phyloP scores from a whole-genome alignment of 2,329 filamentous ascomycete species.

The Chrysoporthe deuterocubensis region DNA sequence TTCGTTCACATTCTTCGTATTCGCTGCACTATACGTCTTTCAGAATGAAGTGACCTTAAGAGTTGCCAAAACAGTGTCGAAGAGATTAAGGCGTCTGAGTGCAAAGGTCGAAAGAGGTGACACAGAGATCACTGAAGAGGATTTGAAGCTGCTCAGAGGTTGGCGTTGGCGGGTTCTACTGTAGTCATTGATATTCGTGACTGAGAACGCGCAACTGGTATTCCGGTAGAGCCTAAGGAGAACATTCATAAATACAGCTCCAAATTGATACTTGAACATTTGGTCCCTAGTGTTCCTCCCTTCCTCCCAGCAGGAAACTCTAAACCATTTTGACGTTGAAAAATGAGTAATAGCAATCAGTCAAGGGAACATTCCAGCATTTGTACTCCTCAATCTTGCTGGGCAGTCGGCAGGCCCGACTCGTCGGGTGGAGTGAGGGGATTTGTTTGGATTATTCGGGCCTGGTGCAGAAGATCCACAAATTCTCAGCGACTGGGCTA shows the following conservation, averaged over 20 bases:
- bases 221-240: too few species aligned
- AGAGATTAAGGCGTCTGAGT: conserved; percentile 53
- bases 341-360: not conserved
- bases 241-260: not conserved
- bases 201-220: not conserved
- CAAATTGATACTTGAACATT: not conserved
- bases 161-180: conserved; percentile 62
- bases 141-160: conserved; percentile 54
- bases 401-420: not conserved
- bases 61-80: conserved; percentile 56
- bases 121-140: conserved; percentile 50
- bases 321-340: not conserved
- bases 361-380: not conserved
- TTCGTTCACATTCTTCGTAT: conserved; percentile 57
- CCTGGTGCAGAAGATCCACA: not conserved
- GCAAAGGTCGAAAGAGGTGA: conserved; percentile 53
- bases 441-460: not conserved
- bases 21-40: conserved; percentile 62
- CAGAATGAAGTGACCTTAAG: conserved; percentile 61
- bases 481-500: not conserved
- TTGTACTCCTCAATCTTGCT: not conserved
- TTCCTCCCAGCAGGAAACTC: not conserved
- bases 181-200: conserved; percentile 40
- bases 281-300: not conserved
- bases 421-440: not conserved